A percentile compares a stretch with the other conserved stretches of the same genome.
These are phyloP conservation scores for Globisporangium heterothallicum DNA, from an alignment of 352 stramenopile species.

Conservation along the genomic window DNA sequence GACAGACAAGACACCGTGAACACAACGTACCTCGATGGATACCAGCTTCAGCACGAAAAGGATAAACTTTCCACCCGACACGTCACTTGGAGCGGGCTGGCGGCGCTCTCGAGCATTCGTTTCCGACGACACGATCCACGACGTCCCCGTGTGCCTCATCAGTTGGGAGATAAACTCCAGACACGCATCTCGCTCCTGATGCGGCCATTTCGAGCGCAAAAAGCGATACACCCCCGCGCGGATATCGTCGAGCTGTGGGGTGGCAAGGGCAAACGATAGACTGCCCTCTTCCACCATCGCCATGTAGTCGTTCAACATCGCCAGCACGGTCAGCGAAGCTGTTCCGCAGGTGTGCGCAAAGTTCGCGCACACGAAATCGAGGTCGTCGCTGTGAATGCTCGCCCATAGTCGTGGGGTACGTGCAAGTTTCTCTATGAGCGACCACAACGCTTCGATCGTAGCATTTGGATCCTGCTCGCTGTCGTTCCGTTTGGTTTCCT, in stretches of 20 bases:
- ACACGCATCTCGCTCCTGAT: slow-evolving; percentile 67
- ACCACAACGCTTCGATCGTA: slow-evolving; percentile 37
- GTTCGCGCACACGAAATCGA: slow-evolving; percentile 60
- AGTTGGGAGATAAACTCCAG: slow-evolving; percentile 53
- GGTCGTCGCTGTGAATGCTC: slow-evolving; percentile 41
- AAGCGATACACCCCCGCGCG: slow-evolving; percentile 56
- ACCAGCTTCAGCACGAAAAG: slow-evolving; percentile 74
- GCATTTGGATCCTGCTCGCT: slow-evolving; percentile 10
- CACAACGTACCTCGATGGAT: slow-evolving; percentile 70
- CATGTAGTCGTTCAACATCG: slow-evolving; percentile 55
- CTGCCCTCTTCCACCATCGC: slow-evolving; percentile 35
- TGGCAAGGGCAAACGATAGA: slow-evolving; percentile 44
- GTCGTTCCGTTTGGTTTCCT: slow-evolving; percentile 18
- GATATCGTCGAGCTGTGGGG: slow-evolving; percentile 50
- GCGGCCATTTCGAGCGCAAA: slow-evolving; percentile 60
- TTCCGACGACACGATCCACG: slow-evolving; percentile 61
- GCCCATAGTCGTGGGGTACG: slow-evolving; percentile 35
- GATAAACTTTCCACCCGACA: slow-evolving; percentile 66
- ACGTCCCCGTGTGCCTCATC: slow-evolving; percentile 49
- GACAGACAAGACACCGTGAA: no score
- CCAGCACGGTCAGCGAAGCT: slow-evolving; percentile 34
- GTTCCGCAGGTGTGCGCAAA: slow-evolving; percentile 35
- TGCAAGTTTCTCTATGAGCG: slow-evolving; percentile 36
- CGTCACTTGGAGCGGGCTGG: slow-evolving; percentile 47
- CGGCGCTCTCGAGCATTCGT: no score